These are phyloP conservation scores for Fusarium brachygibbosum DNA, from an alignment of 2,329 filamentous ascomycete species.

Conservation along the genomic window DNA sequence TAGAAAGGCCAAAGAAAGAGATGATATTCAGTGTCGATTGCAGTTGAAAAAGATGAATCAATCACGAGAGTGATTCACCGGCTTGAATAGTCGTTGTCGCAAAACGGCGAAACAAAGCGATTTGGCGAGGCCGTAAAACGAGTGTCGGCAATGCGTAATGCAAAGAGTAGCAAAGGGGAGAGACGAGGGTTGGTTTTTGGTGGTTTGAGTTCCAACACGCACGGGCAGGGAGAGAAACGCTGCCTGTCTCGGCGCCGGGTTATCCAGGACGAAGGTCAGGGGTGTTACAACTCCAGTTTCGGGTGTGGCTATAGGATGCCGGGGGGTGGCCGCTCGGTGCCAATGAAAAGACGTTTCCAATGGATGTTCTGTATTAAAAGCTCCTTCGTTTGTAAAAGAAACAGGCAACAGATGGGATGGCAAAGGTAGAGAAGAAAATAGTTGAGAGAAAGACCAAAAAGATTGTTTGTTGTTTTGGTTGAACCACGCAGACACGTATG, in stretches of 20 bases:
- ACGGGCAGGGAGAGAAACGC: constrained; percentile 45
- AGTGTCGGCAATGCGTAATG: constrained; percentile 47
- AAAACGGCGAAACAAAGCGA: constrained; percentile 33
- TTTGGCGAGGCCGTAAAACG: constrained; percentile 44
- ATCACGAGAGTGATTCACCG: constrained; percentile 38
- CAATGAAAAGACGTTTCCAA: constrained; percentile 35
- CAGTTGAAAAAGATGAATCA: constrained; percentile 28
- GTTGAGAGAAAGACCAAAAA: constrained; percentile 9
- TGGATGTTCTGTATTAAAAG: constrained; percentile 1
- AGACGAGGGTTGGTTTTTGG: constrained; percentile 42
- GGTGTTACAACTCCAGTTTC: constrained; percentile 12
- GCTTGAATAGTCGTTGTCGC: constrained; percentile 26
- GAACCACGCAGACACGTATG: constrained; percentile 10
- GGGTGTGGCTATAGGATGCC: constrained; percentile 36
- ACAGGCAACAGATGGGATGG: not conserved
- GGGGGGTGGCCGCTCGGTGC: constrained; percentile 36
- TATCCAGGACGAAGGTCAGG: constrained; percentile 43
- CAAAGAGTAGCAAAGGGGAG: constrained; percentile 45
- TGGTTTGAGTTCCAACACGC: constrained; percentile 41
- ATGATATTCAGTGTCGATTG: constrained; percentile 30
- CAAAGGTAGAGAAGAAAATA: not conserved
- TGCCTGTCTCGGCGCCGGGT: constrained; percentile 47
- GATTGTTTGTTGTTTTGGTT: constrained; percentile 16
- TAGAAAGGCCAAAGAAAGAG: constrained; percentile 23
- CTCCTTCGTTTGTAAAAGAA: not conserved